These are phyloP conservation scores for Phytophthora cryptogea DNA, from an alignment of 352 stramenopile species.

Conservation along the genomic window DNA sequence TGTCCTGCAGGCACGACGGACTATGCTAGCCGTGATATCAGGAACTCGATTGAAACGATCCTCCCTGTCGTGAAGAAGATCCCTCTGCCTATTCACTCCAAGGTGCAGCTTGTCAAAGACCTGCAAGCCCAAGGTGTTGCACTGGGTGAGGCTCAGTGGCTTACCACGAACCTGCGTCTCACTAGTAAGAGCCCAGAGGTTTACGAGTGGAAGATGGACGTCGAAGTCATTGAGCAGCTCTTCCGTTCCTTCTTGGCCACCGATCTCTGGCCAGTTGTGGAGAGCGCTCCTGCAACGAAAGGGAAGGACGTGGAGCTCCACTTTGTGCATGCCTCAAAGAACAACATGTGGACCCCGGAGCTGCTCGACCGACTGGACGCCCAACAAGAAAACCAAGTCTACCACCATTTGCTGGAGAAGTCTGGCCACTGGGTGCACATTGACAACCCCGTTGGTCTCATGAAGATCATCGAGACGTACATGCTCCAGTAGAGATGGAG, in stretches of 20 bases:
- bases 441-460: constrained; percentile 76
- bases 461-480: constrained; percentile 66
- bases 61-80: constrained; percentile 74
- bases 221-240: constrained; percentile 73
- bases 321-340: constrained; percentile 78
- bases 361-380: constrained; percentile 51
- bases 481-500: constrained; percentile 25
- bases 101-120: constrained; percentile 65
- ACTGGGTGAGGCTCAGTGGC: constrained; percentile 76
- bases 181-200: constrained; percentile 51
- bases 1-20: constrained; percentile 47
- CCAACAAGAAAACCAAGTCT: constrained; percentile 50
- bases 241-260: constrained; percentile 67
- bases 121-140: constrained; percentile 63
- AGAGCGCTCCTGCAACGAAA: constrained; percentile 29
- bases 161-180: constrained; percentile 78
- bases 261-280: constrained; percentile 74
- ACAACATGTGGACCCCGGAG: constrained; percentile 73
- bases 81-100: constrained; percentile 71
- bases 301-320: constrained; percentile 61
- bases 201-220: constrained; percentile 86
- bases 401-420: constrained; percentile 71
- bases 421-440: constrained; percentile 89
- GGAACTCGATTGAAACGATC: constrained; percentile 75
- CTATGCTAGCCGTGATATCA: constrained; percentile 64